Evolutionary conservation across 2,329 filamentous ascomycete species (phyloP).

Genomic region (Leptographium radiaticola): DNA sequence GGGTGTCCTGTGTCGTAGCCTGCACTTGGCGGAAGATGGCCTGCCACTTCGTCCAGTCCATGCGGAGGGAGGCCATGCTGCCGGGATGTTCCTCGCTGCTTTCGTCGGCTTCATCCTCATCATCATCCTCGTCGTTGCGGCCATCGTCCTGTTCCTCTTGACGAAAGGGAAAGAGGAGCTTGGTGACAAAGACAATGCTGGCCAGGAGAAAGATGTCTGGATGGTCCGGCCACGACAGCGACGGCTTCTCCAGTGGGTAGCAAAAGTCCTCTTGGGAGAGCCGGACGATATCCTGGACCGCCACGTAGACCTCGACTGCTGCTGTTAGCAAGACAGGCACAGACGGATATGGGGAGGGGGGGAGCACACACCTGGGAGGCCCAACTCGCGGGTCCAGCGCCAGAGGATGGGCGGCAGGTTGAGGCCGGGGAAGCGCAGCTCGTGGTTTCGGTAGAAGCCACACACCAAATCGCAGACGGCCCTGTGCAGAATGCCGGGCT

Average conservation of each 20-base stretch:
- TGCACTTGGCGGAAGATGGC: constrained; percentile 27
- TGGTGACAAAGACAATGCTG: constrained; percentile 61
- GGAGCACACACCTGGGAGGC: constrained; percentile 51
- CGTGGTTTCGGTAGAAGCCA: constrained; percentile 55
- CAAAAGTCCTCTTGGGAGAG: constrained; percentile 39
- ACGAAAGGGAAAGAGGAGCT: constrained; percentile 68
- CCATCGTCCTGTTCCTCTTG: constrained; percentile 28
- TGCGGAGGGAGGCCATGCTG: constrained; percentile 38
- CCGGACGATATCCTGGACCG: constrained; percentile 42
- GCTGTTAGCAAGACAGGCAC: background rate
- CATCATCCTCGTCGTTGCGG: background rate
- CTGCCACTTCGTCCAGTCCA: constrained; percentile 67
- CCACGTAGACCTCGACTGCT: constrained; percentile 51
- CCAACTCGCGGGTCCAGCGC: constrained; percentile 56
- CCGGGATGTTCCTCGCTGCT: constrained; percentile 5
- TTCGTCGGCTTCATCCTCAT: background rate
- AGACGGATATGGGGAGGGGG: background rate
- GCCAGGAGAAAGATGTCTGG: constrained; percentile 66
- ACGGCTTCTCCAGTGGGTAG: constrained; percentile 36
- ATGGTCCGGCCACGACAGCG: constrained; percentile 39
- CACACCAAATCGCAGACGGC: constrained; percentile 47
- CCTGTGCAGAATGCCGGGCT: constrained; percentile 48
- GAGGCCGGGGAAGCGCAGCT: constrained; percentile 57
- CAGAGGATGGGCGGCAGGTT: constrained; percentile 58
- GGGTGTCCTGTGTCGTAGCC: constrained; percentile 1